A percentile compares a stretch with the other conserved stretches of the same genome.
phyloP scores from a whole-genome alignment of 768 basidiomycete genomes.

The Hygrophorus russula region DNA sequence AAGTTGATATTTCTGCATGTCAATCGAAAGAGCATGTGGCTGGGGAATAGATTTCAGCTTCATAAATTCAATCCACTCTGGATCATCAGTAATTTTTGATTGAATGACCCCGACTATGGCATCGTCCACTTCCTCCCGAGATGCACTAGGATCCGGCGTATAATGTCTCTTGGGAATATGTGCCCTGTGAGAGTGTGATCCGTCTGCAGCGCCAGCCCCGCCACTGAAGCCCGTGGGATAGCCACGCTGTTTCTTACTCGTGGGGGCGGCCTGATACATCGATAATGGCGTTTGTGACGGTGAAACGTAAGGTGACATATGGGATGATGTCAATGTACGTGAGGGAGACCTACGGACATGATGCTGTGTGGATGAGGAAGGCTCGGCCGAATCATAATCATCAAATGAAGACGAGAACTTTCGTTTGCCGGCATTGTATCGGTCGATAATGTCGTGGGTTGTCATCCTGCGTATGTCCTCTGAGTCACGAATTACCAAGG shows the following conservation, averaged over 20 bases:
- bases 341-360: background rate
- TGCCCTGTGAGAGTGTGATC: background rate
- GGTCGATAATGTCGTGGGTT: no score
- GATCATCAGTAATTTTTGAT: slow-evolving; percentile 29
- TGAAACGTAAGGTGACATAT: no score
- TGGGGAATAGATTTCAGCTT: slow-evolving; percentile 22
- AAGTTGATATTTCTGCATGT: slow-evolving; percentile 39
- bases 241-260: slow-evolving; percentile 4
- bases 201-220: background rate
- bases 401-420: background rate
- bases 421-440: no score
- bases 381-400: background rate
- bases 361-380: background rate
- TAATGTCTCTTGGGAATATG: background rate
- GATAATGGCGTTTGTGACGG: no score
- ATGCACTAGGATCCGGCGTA: background rate
- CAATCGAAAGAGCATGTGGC: slow-evolving; percentile 27
- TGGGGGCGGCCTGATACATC: background rate
- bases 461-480: background rate
- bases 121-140: slow-evolving; percentile 26
- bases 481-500: background rate
- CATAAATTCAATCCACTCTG: slow-evolving; percentile 35
- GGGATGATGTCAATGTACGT: no score
- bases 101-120: slow-evolving; percentile 34
- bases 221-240: slow-evolving; percentile 2